Conservation (phyloP, 495 filamentous ascomycete genomes). For the Annulohypoxylon moriforme region DNA sequence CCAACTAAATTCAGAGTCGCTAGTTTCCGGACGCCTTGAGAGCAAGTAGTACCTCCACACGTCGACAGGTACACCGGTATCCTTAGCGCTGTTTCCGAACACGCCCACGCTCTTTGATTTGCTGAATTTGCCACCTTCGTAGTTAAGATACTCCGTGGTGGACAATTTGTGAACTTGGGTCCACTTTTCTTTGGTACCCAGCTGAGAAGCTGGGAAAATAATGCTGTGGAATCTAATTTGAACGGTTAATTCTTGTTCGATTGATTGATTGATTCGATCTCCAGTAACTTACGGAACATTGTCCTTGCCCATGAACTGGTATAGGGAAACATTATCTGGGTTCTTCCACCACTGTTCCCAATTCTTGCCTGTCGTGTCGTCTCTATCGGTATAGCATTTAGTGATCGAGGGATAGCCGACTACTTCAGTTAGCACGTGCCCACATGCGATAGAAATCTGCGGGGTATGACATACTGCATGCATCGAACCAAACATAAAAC, state of each 20-base stretch:
- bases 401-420: constrained; percentile 96
- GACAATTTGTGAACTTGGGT: constrained; percentile 90
- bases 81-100: constrained; percentile 87
- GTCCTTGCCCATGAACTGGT: constrained; percentile 99
- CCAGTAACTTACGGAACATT: constrained; percentile 92
- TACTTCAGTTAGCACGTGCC: constrained; percentile 18
- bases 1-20: constrained; percentile 93
- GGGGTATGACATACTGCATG: constrained; percentile 66
- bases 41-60: constrained; percentile 96
- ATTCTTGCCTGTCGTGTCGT: constrained; percentile 53
- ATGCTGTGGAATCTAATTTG: constrained; percentile 57
- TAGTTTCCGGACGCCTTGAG: constrained; percentile 86
- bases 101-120: constrained; percentile 91
- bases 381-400: constrained; percentile 80
- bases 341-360: constrained; percentile 98
- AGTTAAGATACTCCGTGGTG: constrained; percentile 95
- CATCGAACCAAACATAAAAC: constrained; percentile 98
- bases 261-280: not conserved
- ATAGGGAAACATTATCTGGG: constrained; percentile 86
- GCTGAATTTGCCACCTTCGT: constrained; percentile 95
- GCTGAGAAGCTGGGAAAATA: constrained; percentile 88
- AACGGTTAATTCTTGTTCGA: constrained; percentile 14
- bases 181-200: constrained; percentile 88
- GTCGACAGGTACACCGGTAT: constrained; percentile 86
- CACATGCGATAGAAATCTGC: not conserved